phyloP scores from a whole-genome alignment of 306 rosid species.

The Castanea sativa region DNA sequence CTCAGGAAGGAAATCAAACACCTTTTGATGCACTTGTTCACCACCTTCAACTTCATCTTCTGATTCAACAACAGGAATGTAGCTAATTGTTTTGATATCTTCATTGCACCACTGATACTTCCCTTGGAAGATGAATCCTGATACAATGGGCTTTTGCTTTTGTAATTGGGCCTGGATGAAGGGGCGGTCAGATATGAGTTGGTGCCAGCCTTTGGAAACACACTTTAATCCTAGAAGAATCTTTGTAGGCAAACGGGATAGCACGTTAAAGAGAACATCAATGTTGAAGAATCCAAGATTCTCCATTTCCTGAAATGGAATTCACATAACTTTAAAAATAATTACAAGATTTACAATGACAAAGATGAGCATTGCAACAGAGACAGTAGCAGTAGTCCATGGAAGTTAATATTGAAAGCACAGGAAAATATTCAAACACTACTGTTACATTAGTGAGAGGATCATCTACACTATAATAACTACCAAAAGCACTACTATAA shows the following conservation, averaged over 20 bases:
- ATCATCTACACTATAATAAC: too few species aligned
- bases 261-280: slow-evolving; percentile 34
- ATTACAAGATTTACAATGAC: too few species aligned
- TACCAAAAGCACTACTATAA: too few species aligned
- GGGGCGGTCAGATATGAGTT: slow-evolving; percentile 32
- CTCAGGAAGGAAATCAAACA: slow-evolving; percentile 51
- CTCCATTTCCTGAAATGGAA: slow-evolving; percentile 30
- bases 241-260: slow-evolving; percentile 39
- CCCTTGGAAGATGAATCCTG: slow-evolving; percentile 53
- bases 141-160: slow-evolving; percentile 13
- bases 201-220: slow-evolving; percentile 44
- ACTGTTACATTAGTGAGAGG: too few species aligned
- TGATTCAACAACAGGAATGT: slow-evolving; percentile 26
- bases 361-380: too few species aligned
- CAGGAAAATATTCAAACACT: too few species aligned
- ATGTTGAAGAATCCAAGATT: slow-evolving; percentile 8
- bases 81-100: slow-evolving; percentile 36
- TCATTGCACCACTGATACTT: slow-evolving; percentile 27
- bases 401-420: too few species aligned
- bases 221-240: slow-evolving; percentile 33
- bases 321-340: too few species aligned
- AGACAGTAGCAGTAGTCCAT: too few species aligned
- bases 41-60: background rate
- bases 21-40: slow-evolving; percentile 3
- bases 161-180: slow-evolving; percentile 43